Percentiles rank a stretch among this genome's conserved stretches.
These are phyloP conservation scores for Rhizopogon salebrosus DNA, from an alignment of 768 basidiomycete genomes.

Conservation along the genomic window DNA sequence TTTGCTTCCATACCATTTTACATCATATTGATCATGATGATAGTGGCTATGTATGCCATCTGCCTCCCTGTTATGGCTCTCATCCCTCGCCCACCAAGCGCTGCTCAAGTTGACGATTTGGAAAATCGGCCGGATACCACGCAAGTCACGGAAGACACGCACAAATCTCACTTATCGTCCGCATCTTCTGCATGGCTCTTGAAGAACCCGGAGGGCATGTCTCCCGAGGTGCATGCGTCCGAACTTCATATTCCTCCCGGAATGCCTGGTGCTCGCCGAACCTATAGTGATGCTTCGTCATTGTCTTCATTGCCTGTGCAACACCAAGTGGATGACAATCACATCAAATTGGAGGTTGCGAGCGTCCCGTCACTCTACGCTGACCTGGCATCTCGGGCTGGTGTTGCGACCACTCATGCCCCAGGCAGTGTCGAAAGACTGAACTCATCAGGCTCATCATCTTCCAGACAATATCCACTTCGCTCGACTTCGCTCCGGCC, in stretches of 20 bases:
- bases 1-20: background rate
- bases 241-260: conserved; percentile 1
- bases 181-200: conserved; percentile 5
- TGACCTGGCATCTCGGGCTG: background rate
- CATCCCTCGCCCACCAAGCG: conserved; percentile 1
- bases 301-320: background rate
- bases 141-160: conserved; percentile 2
- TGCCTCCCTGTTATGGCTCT: conserved; percentile 3
- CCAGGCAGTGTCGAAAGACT: background rate
- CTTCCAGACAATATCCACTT: background rate
- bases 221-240: conserved; percentile 1
- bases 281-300: conserved; percentile 1
- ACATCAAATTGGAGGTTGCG: background rate
- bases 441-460: background rate
- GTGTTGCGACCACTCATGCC: background rate
- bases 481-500: background rate
- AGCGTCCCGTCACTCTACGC: background rate
- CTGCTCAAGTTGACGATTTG: conserved; percentile 15
- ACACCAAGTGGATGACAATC: background rate
- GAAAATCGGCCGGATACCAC: background rate
- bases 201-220: conserved; percentile 6
- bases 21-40: background rate
- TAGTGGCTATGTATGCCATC: conserved; percentile 6
- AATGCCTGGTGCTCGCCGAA: background rate
- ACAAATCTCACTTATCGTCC: background rate